Percentiles rank a stretch among this genome's conserved stretches.
phyloP scores from a whole-genome alignment of 1,139 yeast genomes.

The Wickerhamomyces sp. region DNA sequence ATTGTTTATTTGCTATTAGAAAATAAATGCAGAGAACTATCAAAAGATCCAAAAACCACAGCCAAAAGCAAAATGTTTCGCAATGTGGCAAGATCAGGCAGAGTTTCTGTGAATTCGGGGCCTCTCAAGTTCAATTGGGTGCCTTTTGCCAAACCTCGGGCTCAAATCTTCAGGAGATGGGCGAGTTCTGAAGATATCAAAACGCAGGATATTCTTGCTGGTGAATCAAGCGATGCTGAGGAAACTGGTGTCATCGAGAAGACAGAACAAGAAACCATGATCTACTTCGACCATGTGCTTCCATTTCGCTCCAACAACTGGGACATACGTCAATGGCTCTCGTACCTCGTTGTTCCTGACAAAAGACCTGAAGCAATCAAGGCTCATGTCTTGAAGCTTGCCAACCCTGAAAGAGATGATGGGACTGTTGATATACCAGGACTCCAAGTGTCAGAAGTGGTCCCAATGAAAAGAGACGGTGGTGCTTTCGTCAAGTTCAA shows the following conservation, averaged over 20 bases:
- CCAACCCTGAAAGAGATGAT: slow-evolving; percentile 35
- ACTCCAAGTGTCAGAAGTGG: slow-evolving; percentile 42
- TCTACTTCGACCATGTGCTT: slow-evolving; percentile 50
- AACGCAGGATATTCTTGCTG: slow-evolving; percentile 39
- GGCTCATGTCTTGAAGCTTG: slow-evolving; percentile 30
- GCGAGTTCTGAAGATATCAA: slow-evolving; percentile 33
- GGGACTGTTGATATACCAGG: slow-evolving; percentile 33
- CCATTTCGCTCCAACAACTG: slow-evolving; percentile 39
- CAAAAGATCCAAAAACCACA: too few relatives aligned
- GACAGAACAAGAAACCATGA: slow-evolving; percentile 46
- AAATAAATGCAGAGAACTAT: too few relatives aligned
- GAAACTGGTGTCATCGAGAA: slow-evolving; percentile 59
- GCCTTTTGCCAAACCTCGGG: background rate
- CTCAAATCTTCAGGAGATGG: slow-evolving; percentile 14
- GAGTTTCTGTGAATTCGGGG: too few relatives aligned
- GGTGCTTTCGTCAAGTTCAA: slow-evolving; percentile 85
- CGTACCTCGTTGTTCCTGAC: slow-evolving; percentile 28
- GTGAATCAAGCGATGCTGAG: slow-evolving; percentile 44
- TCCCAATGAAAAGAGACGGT: slow-evolving; percentile 78
- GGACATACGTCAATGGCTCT: slow-evolving; percentile 36
- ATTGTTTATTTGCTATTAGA: too few relatives aligned
- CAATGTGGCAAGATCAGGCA: too few relatives aligned
- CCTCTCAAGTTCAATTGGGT: background rate
- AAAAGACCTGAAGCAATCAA: slow-evolving; percentile 32
- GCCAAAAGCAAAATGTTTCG: too few relatives aligned